A percentile compares a stretch with the other conserved stretches of the same genome.
Conservation (phyloP, 2,329 filamentous ascomycete species). For the Hymenoscyphus occultus region DNA sequence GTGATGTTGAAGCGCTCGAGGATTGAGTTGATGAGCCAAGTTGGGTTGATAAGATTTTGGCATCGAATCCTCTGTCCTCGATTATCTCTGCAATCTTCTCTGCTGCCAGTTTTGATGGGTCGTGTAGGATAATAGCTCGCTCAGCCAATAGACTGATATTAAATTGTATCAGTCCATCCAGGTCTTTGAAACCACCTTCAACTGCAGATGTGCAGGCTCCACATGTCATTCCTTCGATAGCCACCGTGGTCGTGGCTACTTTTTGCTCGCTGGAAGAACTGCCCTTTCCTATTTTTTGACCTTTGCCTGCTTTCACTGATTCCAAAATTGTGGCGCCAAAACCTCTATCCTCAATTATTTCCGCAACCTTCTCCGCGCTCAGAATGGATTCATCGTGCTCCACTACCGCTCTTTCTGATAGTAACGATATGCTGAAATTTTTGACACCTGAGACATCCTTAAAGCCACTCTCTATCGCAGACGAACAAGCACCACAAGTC, state of each 20-base stretch:
- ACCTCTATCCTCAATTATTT: slow-evolving; percentile 66
- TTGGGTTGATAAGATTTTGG: slow-evolving; percentile 74
- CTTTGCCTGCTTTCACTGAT: slow-evolving; percentile 51
- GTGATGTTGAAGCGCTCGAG: slow-evolving; percentile 58
- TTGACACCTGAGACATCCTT: slow-evolving; percentile 70
- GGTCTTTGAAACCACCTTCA: slow-evolving; percentile 72
- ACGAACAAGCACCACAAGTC: slow-evolving; percentile 89
- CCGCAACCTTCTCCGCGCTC: slow-evolving; percentile 51
- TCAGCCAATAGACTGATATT: slow-evolving; percentile 95
- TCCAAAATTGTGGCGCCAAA: slow-evolving; percentile 80
- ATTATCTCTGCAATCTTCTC: slow-evolving; percentile 79
- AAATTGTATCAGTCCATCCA: slow-evolving; percentile 80
- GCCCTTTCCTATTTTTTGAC: slow-evolving; percentile 35
- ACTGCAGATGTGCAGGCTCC: slow-evolving; percentile 93
- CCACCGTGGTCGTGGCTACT: slow-evolving; percentile 73
- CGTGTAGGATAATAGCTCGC: slow-evolving; percentile 82
- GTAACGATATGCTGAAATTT: slow-evolving; percentile 75
- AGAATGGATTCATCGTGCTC: slow-evolving; percentile 66
- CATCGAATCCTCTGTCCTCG: slow-evolving; percentile 87
- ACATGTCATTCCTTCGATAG: slow-evolving; percentile 96
- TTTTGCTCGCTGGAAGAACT: slow-evolving; percentile 33
- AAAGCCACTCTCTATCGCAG: slow-evolving; percentile 78
- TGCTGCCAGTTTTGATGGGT: slow-evolving; percentile 65
- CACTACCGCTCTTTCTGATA: slow-evolving; percentile 82
- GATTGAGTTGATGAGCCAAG: slow-evolving; percentile 55